Evolutionary conservation across 2,329 filamentous ascomycete species (phyloP), one percentile per base, ranked within the genome.

Genomic region (Colletotrichum liaoningense): DNA sequence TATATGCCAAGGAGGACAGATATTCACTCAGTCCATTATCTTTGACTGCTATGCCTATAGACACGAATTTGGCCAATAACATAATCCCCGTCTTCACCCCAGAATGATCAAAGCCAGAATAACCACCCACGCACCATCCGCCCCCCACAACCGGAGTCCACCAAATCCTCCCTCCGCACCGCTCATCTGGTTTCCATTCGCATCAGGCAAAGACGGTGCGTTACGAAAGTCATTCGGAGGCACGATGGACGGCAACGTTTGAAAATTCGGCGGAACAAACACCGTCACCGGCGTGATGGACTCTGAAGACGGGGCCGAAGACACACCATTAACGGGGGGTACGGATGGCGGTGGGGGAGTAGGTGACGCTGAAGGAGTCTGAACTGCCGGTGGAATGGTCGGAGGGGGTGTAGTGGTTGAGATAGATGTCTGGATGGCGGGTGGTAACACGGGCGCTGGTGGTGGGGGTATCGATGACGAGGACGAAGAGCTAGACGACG

Each of bases 231-330:
- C 71, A 14, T 73, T 63, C 6, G 71, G 71, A 22, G 9, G 19
- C 4, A 71, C 56, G 5, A 73, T 38, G 12, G 59, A n/a, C 16
- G 71, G 71, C 35, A 70, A 1, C 22, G 67, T 54, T 26, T 28
- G 11, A 49, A 72, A 71, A 26, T 60, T 30, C 8, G 67, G 67
- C 28, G 62, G 70, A 49, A 54, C 71, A 22, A 73, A 70, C 4
- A 73, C 71, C 11, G 71, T 73, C 30, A 73, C 67, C 6, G 67
- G 71, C 19, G 71, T 71, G 24, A 72, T 28, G 0, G 71, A 49
- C 1, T 8, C 9, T 22, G 30, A 16, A 12, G 5, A 19, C 16
- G 8, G 49, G 14, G 49, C 28, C 14, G 22, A 22, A 19, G 59
- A 63, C 19, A 12, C 22, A 24, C 19, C 49, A 7, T 26, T 30